Base-by-base conservation (phyloP, 306 rosid genomes). In the Sophora flavescens region DNA sequence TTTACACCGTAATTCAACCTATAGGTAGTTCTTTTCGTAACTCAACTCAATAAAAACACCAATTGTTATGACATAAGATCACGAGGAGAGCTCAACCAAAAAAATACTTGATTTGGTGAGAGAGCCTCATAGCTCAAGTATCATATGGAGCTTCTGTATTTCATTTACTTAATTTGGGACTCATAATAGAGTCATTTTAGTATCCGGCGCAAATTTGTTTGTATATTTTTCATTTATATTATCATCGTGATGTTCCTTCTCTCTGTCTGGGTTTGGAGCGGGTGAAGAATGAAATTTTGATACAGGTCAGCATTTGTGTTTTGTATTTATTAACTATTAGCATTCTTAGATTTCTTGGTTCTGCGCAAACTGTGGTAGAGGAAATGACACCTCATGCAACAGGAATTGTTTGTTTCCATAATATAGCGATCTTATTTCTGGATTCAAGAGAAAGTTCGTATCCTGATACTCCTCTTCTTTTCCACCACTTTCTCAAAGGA, bases 351-450 rank as follows among this genome's bases (percentile, higher is more conserved):
- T 7, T 15, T n/a, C 2, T 41, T 42, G n/a, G 6, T 10, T 44
- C 4, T 44, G 14, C 14, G 4, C 68, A 66, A 66, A 66, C 50
- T 61, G 8, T n/a, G 39, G 39, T 52, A 16, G 35, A 42, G 50
- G 45, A 53, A 78, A 62, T 69, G 57, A 50, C 74, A 60, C 39
- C 74, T 15, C 58, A 52, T 63, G 70, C 48, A 45, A 47, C 64
- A 44, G 15, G 33, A 41, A 6, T 62, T 71, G 42, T 78, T 70
- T 30, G 66, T 79, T 36, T 52, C 28, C 17, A 4, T 22, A 22
- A 56, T 50, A 14, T 68, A 8, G 0, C n/a, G 22, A 26, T 38
- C 69, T 44, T 48, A 51, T 61, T 53, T 53, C n/a, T 14, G 42
- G n/a, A 54, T 63, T 30, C 68, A 16, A 17, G 11, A 64, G 52